These are phyloP conservation scores for Fomitopsis pinicola DNA, from an alignment of 1,284 basidiomycete species.

Conservation along the genomic window DNA sequence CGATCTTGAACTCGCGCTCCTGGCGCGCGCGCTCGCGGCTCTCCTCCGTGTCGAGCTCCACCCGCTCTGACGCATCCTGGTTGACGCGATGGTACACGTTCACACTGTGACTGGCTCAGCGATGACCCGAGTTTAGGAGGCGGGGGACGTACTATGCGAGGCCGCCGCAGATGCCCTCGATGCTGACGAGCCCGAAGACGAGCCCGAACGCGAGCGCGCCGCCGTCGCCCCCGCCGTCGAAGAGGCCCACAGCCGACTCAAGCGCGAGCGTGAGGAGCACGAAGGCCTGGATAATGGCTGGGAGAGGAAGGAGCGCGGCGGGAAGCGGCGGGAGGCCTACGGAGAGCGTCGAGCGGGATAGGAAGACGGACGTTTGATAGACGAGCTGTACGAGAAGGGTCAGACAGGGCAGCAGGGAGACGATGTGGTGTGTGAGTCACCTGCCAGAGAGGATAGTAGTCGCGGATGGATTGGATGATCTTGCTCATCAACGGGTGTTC, in stretches of 20 bases:
- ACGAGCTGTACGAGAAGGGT: slow-evolving; percentile 45
- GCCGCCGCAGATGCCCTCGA: slow-evolving; percentile 88
- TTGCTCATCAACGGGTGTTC: slow-evolving; percentile 61
- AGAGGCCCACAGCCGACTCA: slow-evolving; percentile 69
- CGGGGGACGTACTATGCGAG: slow-evolving; percentile 73
- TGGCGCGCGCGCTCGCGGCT: slow-evolving; percentile 59
- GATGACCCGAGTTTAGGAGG: slow-evolving; percentile 1
- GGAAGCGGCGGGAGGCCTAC: slow-evolving; percentile 86
- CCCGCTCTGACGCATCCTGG: slow-evolving; percentile 46
- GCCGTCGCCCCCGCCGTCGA: slow-evolving; percentile 46
- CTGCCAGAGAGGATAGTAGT: slow-evolving; percentile 97
- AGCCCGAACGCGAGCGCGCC: slow-evolving; percentile 46
- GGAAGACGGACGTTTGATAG: slow-evolving; percentile 92
- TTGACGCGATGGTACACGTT: slow-evolving; percentile 87
- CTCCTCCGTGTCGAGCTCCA: slow-evolving; percentile 32
- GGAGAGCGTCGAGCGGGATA: slow-evolving; percentile 91
- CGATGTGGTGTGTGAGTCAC: slow-evolving; percentile 31
- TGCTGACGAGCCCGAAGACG: slow-evolving; percentile 75
- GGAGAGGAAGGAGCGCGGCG: slow-evolving; percentile 61
- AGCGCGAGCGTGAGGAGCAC: slow-evolving; percentile 58
- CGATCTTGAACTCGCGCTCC: slow-evolving; percentile 86
- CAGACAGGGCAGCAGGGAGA: not conserved
- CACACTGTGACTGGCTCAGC: slow-evolving; percentile 44
- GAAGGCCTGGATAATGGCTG: slow-evolving; percentile 64
- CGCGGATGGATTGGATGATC: slow-evolving; percentile 82